Evolutionary conservation across 768 basidiomycete genomes (phyloP).

Genomic region (Kwoniella botswanensis): DNA sequence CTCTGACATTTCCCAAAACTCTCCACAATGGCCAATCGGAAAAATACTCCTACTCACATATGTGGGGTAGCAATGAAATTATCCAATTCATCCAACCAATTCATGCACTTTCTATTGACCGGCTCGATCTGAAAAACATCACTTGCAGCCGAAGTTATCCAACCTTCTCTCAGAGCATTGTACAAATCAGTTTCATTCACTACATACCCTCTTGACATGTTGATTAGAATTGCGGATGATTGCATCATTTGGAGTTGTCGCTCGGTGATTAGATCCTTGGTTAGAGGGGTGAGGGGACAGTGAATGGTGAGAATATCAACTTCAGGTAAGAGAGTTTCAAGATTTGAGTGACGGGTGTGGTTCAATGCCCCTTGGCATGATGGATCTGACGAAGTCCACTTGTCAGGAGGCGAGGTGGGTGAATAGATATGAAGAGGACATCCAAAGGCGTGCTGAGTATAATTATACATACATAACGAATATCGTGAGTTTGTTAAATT

Average conservation of each 20-base stretch:
- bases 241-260: slow-evolving; percentile 45
- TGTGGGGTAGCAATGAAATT: slow-evolving; percentile 41
- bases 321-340: slow-evolving; percentile 46
- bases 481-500: too few relatives aligned
- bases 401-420: slow-evolving; percentile 43
- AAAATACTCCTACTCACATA: slow-evolving; percentile 23
- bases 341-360: slow-evolving; percentile 40
- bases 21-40: not conserved
- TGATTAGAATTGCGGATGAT: slow-evolving; percentile 43
- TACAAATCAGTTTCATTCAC: slow-evolving; percentile 37
- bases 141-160: slow-evolving; percentile 36
- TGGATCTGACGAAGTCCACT: slow-evolving; percentile 37
- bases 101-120: slow-evolving; percentile 19
- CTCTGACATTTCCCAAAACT: too few relatives aligned
- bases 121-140: slow-evolving; percentile 45
- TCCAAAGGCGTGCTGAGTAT: slow-evolving; percentile 41
- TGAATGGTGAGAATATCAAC: slow-evolving; percentile 55
- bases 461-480: slow-evolving; percentile 5
- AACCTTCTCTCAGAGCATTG: slow-evolving; percentile 23
- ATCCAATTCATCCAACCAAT: slow-evolving; percentile 32
- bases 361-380: slow-evolving; percentile 20
- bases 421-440: slow-evolving; percentile 49
- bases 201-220: slow-evolving; percentile 54
- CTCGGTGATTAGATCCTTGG: slow-evolving; percentile 46
- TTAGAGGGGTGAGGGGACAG: slow-evolving; percentile 48